These are phyloP conservation scores for Lichina pygmaea DNA, from an alignment of 495 filamentous ascomycete species.

Conservation along the genomic window DNA sequence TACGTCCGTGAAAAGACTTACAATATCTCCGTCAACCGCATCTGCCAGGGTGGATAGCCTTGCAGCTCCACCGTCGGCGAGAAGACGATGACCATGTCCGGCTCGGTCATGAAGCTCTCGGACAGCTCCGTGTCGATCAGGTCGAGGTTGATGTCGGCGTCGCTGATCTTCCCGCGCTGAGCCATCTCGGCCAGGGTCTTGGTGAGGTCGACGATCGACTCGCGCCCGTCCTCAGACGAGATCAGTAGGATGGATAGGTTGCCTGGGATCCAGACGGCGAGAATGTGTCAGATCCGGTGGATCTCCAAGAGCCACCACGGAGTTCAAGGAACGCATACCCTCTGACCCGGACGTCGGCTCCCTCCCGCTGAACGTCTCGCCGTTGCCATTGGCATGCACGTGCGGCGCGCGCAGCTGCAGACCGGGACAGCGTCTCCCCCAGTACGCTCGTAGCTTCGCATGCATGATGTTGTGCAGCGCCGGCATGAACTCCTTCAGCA, in stretches of 20 bases:
- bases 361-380: slow-evolving; percentile 3
- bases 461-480: slow-evolving; percentile 46
- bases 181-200: slow-evolving; percentile 88
- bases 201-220: slow-evolving; percentile 83
- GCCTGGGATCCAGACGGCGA: background rate
- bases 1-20: slow-evolving; percentile 3
- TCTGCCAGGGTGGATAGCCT: slow-evolving; percentile 91
- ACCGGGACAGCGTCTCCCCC: slow-evolving; percentile 38
- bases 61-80: slow-evolving; percentile 52
- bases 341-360: no score
- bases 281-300: no score
- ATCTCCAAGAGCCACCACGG: no score
- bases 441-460: slow-evolving; percentile 57
- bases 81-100: slow-evolving; percentile 74
- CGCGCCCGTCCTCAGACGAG: slow-evolving; percentile 65
- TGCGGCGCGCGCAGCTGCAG: slow-evolving; percentile 57
- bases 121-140: slow-evolving; percentile 75
- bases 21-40: slow-evolving; percentile 84
- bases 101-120: slow-evolving; percentile 49
- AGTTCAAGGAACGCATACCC: no score
- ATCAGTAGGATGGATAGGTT: slow-evolving; percentile 65
- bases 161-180: slow-evolving; percentile 56
- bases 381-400: slow-evolving; percentile 23
- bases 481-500: slow-evolving; percentile 61
- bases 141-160: slow-evolving; percentile 55